phyloP scores from a whole-genome alignment of 140 eudicot genomes.

The Oenanthe javanica region DNA sequence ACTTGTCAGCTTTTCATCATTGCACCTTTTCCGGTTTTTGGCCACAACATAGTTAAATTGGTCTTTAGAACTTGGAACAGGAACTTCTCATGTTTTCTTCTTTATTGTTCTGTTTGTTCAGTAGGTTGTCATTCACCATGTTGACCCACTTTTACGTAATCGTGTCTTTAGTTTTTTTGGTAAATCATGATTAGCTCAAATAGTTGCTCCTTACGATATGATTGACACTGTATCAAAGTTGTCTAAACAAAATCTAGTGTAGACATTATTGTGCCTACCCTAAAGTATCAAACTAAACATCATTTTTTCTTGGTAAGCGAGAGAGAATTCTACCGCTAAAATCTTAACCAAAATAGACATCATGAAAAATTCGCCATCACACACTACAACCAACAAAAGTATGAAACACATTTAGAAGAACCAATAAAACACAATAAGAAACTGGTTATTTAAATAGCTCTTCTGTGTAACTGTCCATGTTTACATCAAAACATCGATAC shows the following conservation, averaged over 20 bases:
- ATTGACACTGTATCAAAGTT: background rate
- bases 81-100: background rate
- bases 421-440: no score
- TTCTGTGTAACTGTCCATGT: background rate
- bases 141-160: background rate
- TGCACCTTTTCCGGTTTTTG: background rate
- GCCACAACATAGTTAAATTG: background rate
- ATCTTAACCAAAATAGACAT: no score
- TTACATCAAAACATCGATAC: background rate
- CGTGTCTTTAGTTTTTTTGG: background rate
- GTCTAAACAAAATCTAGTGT: background rate
- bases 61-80: background rate
- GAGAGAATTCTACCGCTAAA: background rate
- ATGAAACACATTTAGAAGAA: no score
- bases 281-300: background rate
- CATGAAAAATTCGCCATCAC: no score
- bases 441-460: background rate
- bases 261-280: background rate
- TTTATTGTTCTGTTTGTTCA: background rate
- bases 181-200: background rate
- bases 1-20: background rate
- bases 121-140: background rate
- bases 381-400: no score
- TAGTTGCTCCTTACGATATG: background rate
- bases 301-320: background rate